These are phyloP conservation scores for Penicillium alfredii DNA, from an alignment of 495 filamentous ascomycete genomes.

Conservation along the genomic window DNA sequence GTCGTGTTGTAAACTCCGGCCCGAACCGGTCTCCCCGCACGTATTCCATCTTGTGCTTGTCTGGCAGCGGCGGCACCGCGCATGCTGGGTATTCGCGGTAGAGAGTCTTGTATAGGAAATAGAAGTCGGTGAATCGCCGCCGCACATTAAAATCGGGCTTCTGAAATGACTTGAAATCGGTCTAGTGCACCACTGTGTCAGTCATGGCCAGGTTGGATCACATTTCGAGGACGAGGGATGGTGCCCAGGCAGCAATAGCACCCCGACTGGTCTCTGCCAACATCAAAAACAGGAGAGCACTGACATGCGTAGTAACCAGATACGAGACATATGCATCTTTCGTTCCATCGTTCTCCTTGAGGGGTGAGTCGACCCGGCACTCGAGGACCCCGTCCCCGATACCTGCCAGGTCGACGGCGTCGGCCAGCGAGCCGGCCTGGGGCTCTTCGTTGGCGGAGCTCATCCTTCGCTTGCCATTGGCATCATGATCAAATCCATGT, in stretches of 20 bases:
- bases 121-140: slow-evolving; percentile 93
- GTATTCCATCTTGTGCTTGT: slow-evolving; percentile 99
- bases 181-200: slow-evolving; percentile 46
- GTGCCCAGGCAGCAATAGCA: slow-evolving; percentile 16
- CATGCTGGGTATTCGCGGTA: slow-evolving; percentile 79
- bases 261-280: not conserved
- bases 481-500: slow-evolving; percentile 27
- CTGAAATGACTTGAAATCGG: slow-evolving; percentile 88
- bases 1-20: slow-evolving; percentile 82
- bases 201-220: slow-evolving; percentile 1
- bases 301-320: slow-evolving; percentile 81
- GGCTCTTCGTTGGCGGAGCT: slow-evolving; percentile 40
- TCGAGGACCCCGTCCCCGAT: slow-evolving; percentile 75
- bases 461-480: slow-evolving; percentile 50
- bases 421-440: slow-evolving; percentile 51
- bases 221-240: not conserved
- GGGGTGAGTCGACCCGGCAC: slow-evolving; percentile 70
- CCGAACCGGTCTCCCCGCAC: slow-evolving; percentile 95
- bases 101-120: slow-evolving; percentile 90
- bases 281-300: slow-evolving; percentile 19
- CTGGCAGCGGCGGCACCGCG: slow-evolving; percentile 90
- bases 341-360: slow-evolving; percentile 94
- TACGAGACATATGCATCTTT: slow-evolving; percentile 97
- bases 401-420: slow-evolving; percentile 57
- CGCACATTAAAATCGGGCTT: slow-evolving; percentile 69